Evolutionary conservation across 23 red algal genomes (phyloP).

Genomic region (Agarophyton chilense): DNA sequence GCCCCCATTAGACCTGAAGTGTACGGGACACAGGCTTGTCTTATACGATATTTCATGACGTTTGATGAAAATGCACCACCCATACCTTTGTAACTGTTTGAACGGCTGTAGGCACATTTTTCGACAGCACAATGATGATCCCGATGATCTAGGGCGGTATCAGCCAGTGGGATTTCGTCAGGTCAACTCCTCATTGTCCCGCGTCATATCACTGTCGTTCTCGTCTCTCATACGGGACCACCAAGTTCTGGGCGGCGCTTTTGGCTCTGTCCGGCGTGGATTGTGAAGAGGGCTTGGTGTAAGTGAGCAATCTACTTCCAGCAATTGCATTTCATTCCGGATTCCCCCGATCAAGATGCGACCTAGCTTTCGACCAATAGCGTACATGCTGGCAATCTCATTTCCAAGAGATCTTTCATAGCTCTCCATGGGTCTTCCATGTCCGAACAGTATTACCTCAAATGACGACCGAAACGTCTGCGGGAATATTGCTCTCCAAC

Average conservation of each 20-base stretch:
- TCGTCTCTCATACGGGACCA: background rate
- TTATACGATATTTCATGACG: background rate
- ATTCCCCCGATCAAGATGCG: conserved; percentile 26
- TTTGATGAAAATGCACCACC: background rate
- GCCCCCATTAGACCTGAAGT: too few species aligned
- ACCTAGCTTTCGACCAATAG: background rate
- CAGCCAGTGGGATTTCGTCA: background rate
- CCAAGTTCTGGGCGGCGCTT: conserved; percentile 1
- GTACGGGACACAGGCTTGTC: too few species aligned
- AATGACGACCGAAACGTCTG: background rate
- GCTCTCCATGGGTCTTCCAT: conserved; percentile 1
- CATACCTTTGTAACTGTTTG: background rate
- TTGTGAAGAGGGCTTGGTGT: background rate
- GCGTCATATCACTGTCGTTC: background rate
- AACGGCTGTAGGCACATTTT: background rate
- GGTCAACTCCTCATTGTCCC: background rate
- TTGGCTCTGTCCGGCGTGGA: background rate
- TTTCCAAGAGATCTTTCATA: background rate
- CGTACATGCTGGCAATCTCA: conserved; percentile 26
- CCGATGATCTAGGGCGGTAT: too few species aligned
- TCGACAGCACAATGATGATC: too few species aligned
- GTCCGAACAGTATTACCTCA: conserved; percentile 28
- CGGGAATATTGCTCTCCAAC: conserved; percentile 31
- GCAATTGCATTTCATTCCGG: conserved; percentile 23
- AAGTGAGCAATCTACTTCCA: background rate